phyloP scores from a whole-genome alignment of 768 basidiomycete species.

The Rhodotorula babjevae region DNA sequence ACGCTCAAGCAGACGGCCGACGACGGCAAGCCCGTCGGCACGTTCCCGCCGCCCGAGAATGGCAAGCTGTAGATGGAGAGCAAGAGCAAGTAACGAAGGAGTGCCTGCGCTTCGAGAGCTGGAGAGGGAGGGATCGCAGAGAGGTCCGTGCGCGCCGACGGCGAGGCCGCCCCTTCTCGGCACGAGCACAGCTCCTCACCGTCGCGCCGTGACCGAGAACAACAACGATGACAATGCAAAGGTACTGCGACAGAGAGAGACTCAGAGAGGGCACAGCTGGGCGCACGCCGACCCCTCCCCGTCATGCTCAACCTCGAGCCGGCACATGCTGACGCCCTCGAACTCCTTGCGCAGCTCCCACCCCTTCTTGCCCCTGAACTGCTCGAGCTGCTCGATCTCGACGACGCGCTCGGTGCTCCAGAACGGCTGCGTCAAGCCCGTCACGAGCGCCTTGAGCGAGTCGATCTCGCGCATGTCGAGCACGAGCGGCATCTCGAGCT shows the following conservation, averaged over 20 bases:
- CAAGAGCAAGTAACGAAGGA: too few relatives aligned
- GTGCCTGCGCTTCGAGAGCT: too few relatives aligned
- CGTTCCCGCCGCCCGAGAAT: too few relatives aligned
- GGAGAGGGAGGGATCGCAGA: too few relatives aligned
- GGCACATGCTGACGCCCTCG: not conserved
- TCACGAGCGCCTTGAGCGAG: not conserved
- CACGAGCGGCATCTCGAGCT: constrained; percentile 7
- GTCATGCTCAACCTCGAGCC: not conserved
- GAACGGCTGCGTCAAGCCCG: constrained; percentile 7
- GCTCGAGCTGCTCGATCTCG: not conserved
- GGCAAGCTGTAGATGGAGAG: not conserved
- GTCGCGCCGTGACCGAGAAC: too few relatives aligned
- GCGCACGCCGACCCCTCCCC: not conserved
- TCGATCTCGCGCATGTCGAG: constrained; percentile 1
- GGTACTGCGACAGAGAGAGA: not conserved
- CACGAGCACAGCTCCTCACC: too few relatives aligned
- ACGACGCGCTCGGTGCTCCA: constrained; percentile 14
- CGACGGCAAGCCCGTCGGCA: not conserved
- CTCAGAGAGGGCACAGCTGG: constrained; percentile 7
- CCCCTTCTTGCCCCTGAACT: not conserved
- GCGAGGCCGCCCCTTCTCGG: too few relatives aligned
- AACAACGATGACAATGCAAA: too few relatives aligned
- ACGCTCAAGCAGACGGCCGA: not conserved
- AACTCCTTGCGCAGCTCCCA: constrained; percentile 10
- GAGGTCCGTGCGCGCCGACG: too few relatives aligned